Conservation (phyloP, 1,284 basidiomycete genomes). For the Schizophyllum amplum region DNA sequence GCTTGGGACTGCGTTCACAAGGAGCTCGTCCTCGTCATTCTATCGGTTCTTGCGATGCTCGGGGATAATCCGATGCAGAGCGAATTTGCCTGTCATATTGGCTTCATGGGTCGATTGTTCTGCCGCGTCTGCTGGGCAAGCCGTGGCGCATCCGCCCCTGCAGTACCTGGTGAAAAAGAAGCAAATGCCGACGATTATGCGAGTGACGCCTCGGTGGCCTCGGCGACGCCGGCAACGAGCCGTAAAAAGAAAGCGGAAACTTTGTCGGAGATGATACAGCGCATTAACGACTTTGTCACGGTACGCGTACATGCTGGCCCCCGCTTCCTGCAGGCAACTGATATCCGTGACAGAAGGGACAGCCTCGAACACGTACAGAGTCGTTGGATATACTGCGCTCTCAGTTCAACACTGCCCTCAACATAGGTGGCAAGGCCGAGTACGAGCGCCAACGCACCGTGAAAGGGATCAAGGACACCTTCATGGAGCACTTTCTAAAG, state of each 20-base stretch:
- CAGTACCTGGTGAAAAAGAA: background rate
- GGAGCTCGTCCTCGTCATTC: conserved; percentile 21
- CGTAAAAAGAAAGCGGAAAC: conserved; percentile 3
- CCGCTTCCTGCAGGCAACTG: background rate
- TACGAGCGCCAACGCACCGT: conserved; percentile 15
- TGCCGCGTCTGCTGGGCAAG: conserved; percentile 22
- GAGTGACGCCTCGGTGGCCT: background rate
- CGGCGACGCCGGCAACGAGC: too few species aligned
- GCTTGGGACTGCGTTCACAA: conserved; percentile 21
- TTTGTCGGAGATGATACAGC: conserved; percentile 11
- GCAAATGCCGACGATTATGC: conserved; percentile 1
- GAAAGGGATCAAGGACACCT: conserved; percentile 23
- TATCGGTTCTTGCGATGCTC: conserved; percentile 22
- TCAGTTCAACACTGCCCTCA: conserved; percentile 13
- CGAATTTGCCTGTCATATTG: conserved; percentile 28
- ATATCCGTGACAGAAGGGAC: background rate
- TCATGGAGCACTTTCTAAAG: conserved; percentile 17
- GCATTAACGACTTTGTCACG: conserved; percentile 13
- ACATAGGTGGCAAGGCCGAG: conserved; percentile 11
- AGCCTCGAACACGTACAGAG: conserved; percentile 9
- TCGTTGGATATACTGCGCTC: conserved; percentile 12
- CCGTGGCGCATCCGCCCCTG: background rate
- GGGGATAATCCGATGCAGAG: conserved; percentile 34
- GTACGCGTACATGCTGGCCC: conserved; percentile 2
- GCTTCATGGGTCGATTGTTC: conserved; percentile 23